Conservation (phyloP, 2,329 filamentous ascomycete genomes). For the Alternaria ethzedia region DNA sequence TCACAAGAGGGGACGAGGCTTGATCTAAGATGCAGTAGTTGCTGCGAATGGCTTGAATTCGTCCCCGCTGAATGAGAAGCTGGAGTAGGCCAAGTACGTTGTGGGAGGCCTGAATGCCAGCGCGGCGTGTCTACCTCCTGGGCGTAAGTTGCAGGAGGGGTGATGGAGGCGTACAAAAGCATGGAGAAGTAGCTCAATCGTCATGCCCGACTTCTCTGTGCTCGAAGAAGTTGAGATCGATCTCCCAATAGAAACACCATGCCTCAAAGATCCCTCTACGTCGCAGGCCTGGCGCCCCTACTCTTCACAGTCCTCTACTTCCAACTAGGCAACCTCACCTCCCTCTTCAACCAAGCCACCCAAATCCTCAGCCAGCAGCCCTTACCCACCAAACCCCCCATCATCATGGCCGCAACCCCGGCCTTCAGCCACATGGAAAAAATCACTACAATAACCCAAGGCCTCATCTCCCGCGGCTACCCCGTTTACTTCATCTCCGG, state of each 20-base stretch:
- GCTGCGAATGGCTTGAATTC: background rate
- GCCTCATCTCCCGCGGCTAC: constrained; percentile 51
- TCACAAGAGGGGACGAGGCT: background rate
- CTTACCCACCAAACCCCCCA: constrained; percentile 15
- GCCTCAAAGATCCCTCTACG: background rate
- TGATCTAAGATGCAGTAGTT: background rate
- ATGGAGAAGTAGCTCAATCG: too few species aligned
- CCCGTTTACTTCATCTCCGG: constrained; percentile 52
- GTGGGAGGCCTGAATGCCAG: background rate
- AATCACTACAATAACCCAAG: constrained; percentile 40
- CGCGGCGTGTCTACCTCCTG: background rate
- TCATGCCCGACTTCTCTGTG: background rate
- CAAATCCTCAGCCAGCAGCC: background rate
- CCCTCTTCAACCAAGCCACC: background rate
- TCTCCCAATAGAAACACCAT: background rate
- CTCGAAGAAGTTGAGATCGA: background rate
- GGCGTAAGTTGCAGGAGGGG: background rate
- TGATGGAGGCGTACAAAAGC: background rate
- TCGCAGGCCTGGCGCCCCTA: background rate
- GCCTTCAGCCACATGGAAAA: constrained; percentile 31
- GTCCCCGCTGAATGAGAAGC: background rate
- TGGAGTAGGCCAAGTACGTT: background rate
- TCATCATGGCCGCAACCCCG: constrained; percentile 24
- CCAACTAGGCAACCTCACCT: background rate
- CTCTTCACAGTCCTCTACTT: background rate